Evolutionary conservation across 2,329 filamentous ascomycete genomes (phyloP).

Genomic region (Colletotrichum incanum): DNA sequence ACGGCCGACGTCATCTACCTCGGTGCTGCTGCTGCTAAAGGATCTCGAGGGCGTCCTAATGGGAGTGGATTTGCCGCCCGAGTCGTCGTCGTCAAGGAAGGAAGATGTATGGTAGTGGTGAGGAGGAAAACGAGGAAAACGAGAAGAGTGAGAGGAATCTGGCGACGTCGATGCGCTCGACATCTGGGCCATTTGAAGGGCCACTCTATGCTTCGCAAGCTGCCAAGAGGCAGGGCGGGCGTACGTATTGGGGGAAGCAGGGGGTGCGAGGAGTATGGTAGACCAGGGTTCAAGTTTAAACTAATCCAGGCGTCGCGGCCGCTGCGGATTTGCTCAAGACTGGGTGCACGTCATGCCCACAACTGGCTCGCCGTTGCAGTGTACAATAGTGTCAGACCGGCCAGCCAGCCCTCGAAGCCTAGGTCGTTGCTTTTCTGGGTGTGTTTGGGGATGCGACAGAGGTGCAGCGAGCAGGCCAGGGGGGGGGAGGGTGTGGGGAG

Average conservation of each 20-base stretch:
- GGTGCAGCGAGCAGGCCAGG: conserved; percentile 18
- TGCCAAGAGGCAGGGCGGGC: conserved; percentile 18
- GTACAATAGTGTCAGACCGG: neutral
- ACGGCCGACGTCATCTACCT: conserved; percentile 31
- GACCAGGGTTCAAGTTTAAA: conserved; percentile 24
- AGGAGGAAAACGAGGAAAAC: neutral
- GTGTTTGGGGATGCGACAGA: too few species aligned
- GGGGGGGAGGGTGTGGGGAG: conserved; percentile 1
- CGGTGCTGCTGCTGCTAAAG: conserved; percentile 25
- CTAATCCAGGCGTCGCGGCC: conserved; percentile 34
- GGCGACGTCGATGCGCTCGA: conserved; percentile 35
- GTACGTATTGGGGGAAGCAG: neutral
- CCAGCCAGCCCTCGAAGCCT: conserved; percentile 13
- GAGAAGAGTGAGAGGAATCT: conserved; percentile 23
- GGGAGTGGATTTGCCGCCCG: conserved; percentile 30
- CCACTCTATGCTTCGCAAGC: neutral
- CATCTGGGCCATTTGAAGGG: conserved; percentile 35
- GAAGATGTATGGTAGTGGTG: neutral
- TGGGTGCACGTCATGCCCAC: conserved; percentile 36
- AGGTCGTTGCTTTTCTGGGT: too few species aligned
- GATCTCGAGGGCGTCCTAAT: conserved; percentile 43
- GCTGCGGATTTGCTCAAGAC: conserved; percentile 28
- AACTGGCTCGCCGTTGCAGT: conserved; percentile 5
- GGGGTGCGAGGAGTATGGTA: conserved; percentile 4
- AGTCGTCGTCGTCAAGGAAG: conserved; percentile 22